Conservation (phyloP, 805 yeast genomes). For the Yamadazyma scolyti region DNA sequence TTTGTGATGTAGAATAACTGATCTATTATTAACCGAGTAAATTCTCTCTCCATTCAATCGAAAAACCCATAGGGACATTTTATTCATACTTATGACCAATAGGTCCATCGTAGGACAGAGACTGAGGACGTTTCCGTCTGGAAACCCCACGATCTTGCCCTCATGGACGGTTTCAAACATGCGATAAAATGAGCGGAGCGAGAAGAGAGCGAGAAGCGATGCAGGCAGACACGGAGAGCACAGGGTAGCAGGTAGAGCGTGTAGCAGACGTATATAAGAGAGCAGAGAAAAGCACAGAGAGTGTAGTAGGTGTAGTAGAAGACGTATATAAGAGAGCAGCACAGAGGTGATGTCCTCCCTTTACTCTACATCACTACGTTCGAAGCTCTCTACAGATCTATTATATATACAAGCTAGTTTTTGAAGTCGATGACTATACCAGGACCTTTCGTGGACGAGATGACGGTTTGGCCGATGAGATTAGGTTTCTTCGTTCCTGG, state of each 20-base stretch:
- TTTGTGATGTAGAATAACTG: slow-evolving; percentile 25
- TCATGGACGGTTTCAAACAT: slow-evolving; percentile 4
- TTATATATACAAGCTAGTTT: slow-evolving; percentile 9
- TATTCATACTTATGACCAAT: slow-evolving; percentile 49
- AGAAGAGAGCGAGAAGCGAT: too few species aligned
- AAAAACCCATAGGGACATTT: slow-evolving; percentile 46
- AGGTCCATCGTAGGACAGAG: slow-evolving; percentile 56
- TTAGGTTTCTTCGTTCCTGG: slow-evolving; percentile 67
- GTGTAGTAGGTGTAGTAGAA: background rate
- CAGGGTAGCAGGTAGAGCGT: background rate
- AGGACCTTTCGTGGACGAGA: slow-evolving; percentile 76
- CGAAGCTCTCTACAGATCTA: background rate
- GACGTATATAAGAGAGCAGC: background rate
- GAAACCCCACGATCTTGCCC: slow-evolving; percentile 19
- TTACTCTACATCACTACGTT: too few species aligned
- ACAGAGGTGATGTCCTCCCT: too few species aligned
- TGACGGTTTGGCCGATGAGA: slow-evolving; percentile 61
- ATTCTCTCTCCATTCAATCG: slow-evolving; percentile 53
- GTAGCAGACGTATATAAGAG: background rate
- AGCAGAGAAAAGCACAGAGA: background rate
- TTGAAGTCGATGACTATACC: slow-evolving; percentile 58
- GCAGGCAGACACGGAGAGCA: too few species aligned
- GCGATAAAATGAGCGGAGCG: background rate
- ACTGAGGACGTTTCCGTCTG: slow-evolving; percentile 36
- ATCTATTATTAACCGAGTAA: slow-evolving; percentile 42